phyloP scores from a whole-genome alignment of 176 grass and related monocot genomes.

The Raddia guianensis region DNA sequence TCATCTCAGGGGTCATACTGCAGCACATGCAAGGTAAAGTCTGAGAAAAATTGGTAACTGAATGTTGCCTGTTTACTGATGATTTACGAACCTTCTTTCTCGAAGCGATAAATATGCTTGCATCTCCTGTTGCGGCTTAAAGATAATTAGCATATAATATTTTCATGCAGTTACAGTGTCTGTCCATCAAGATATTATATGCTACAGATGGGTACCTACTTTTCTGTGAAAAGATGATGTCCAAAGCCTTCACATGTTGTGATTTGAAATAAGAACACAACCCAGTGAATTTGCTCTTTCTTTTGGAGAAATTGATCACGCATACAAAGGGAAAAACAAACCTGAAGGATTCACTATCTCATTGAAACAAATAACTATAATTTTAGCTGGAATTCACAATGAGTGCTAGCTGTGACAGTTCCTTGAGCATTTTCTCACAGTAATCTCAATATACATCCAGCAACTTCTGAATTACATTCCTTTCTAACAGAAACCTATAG shows the following conservation, averaged over 20 bases:
- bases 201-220: slow-evolving; percentile 58
- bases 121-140: slow-evolving; percentile 87
- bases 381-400: slow-evolving; percentile 88
- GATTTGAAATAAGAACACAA: slow-evolving; percentile 75
- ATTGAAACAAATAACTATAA: slow-evolving; percentile 73
- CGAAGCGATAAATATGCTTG: slow-evolving; percentile 76
- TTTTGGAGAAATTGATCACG: slow-evolving; percentile 67
- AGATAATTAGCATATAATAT: slow-evolving; percentile 25
- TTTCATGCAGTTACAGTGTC: not conserved
- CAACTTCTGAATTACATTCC: slow-evolving; percentile 72
- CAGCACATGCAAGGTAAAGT: slow-evolving; percentile 31
- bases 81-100: slow-evolving; percentile 67
- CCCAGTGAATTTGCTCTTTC: slow-evolving; percentile 85
- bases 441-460: slow-evolving; percentile 81
- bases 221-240: slow-evolving; percentile 76
- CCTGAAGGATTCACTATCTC: slow-evolving; percentile 80
- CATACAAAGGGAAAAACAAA: slow-evolving; percentile 42
- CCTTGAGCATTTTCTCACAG: slow-evolving; percentile 81
- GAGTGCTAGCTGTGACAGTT: slow-evolving; percentile 42
- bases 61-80: slow-evolving; percentile 21
- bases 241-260: slow-evolving; percentile 79
- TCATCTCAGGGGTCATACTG: slow-evolving; percentile 75
- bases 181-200: slow-evolving; percentile 3
- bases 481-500: slow-evolving; percentile 83
- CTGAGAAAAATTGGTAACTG: slow-evolving; percentile 30